phyloP scores from a whole-genome alignment of 148 eudicot species.

The Amaranthus hypochondriacus region DNA sequence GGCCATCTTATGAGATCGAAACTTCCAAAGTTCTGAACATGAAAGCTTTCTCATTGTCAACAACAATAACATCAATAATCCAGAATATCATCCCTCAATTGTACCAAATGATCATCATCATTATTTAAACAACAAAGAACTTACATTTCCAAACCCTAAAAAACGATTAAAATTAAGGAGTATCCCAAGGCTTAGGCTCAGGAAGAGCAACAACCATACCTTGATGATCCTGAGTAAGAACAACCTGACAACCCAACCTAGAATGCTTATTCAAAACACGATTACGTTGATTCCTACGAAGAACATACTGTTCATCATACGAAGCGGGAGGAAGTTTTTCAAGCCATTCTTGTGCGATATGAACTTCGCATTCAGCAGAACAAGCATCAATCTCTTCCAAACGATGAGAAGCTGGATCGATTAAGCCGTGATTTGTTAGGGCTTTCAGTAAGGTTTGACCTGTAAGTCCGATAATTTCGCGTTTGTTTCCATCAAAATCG shows the following conservation, averaged over 20 bases:
- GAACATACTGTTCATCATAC: conserved; percentile 83
- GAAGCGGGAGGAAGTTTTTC: conserved; percentile 59
- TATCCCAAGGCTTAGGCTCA: conserved; percentile 91
- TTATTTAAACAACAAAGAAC: not conserved
- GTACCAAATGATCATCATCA: conserved; percentile 5
- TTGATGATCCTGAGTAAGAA: conserved; percentile 58
- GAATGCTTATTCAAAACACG: conserved; percentile 76
- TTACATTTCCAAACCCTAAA: conserved; percentile 13
- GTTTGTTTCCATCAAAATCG: conserved; percentile 70
- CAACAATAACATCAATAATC: conserved; percentile 8
- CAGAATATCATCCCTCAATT: not conserved
- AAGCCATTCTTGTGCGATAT: conserved; percentile 95
- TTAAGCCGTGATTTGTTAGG: conserved; percentile 57
- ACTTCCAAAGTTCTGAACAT: not conserved
- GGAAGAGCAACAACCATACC: conserved; percentile 99
- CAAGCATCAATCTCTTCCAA: conserved; percentile 95
- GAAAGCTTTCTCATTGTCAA: not conserved
- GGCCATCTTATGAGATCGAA: not conserved
- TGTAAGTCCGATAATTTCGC: conserved; percentile 61
- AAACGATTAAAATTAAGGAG: conserved; percentile 37
- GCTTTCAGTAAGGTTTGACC: conserved; percentile 86
- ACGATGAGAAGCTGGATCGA: conserved; percentile 90
- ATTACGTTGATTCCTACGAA: conserved; percentile 45
- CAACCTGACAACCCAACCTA: conserved; percentile 89
- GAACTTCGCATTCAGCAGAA: conserved; percentile 96